Conservation (phyloP, 148 eudicot species). For the Rhododendron ferrugineum region DNA sequence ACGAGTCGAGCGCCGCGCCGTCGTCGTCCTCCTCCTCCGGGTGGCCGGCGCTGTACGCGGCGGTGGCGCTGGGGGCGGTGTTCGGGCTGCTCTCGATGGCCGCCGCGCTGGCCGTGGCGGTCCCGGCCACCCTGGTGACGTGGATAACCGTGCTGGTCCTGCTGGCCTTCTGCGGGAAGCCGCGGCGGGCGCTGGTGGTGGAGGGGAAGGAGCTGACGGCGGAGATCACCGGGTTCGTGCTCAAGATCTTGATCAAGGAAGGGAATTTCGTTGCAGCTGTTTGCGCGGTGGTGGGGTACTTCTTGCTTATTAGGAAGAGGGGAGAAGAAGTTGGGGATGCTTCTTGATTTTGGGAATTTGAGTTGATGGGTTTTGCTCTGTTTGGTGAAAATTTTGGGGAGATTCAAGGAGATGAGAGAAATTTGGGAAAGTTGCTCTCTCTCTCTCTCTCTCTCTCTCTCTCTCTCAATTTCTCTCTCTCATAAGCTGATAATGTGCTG, state of each 20-base stretch:
- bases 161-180: slow-evolving; percentile 33
- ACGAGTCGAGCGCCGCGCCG: slow-evolving; percentile 20
- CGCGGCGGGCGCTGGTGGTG: slow-evolving; percentile 32
- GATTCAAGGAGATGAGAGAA: not conserved
- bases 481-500: not conserved
- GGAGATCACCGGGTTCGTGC: slow-evolving; percentile 48
- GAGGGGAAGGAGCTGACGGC: slow-evolving; percentile 50
- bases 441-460: not conserved
- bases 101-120: slow-evolving; percentile 68
- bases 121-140: slow-evolving; percentile 62
- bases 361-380: not conserved
- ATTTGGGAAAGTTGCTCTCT: not conserved
- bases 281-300: slow-evolving; percentile 1
- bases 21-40: slow-evolving; percentile 1
- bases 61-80: slow-evolving; percentile 55
- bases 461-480: not conserved
- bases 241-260: slow-evolving; percentile 20
- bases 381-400: not conserved
- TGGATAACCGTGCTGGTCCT: slow-evolving; percentile 61
- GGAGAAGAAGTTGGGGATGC: not conserved
- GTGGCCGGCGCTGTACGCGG: slow-evolving; percentile 59
- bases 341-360: slow-evolving; percentile 4
- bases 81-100: slow-evolving; percentile 73
- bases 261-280: slow-evolving; percentile 10
- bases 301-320: not conserved